Percentiles rank a stretch among this genome's conserved stretches.
phyloP scores from a whole-genome alignment of 2,329 filamentous ascomycete genomes.

The Colletotrichum eleusines region DNA sequence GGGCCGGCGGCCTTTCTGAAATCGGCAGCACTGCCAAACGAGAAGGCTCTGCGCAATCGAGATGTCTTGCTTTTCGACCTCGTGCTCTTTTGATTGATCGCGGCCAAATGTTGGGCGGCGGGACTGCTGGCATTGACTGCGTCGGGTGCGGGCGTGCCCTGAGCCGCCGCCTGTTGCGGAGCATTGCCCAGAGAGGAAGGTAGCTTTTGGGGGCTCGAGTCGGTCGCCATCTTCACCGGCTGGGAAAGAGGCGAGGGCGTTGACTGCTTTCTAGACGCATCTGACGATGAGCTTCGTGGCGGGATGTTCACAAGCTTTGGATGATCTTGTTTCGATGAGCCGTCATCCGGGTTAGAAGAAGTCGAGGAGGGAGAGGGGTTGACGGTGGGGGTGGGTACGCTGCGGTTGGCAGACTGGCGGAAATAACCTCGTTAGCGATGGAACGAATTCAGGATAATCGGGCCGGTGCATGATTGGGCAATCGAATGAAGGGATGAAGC shows the following conservation, averaged over 20 bases:
- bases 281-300: constrained; percentile 72
- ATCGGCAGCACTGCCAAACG: constrained; percentile 95
- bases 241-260: constrained; percentile 82
- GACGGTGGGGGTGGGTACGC: constrained; percentile 63
- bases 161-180: constrained; percentile 51
- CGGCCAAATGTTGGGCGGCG: constrained; percentile 85
- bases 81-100: constrained; percentile 85
- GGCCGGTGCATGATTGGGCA: constrained; percentile 57
- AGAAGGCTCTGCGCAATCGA: constrained; percentile 89
- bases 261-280: constrained; percentile 73
- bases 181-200: constrained; percentile 50
- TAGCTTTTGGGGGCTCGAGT: constrained; percentile 59
- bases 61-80: constrained; percentile 88
- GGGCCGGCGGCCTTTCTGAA: constrained; percentile 77
- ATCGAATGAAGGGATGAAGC: constrained; percentile 45
- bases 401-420: constrained; percentile 71
- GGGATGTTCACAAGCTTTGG: constrained; percentile 69
- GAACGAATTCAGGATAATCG: constrained; percentile 48
- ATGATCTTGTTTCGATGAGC: constrained; percentile 63
- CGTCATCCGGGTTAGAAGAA: constrained; percentile 59
- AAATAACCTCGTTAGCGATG: constrained; percentile 62
- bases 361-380: constrained; percentile 67
- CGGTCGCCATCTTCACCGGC: constrained; percentile 72
- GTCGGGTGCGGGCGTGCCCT: constrained; percentile 47
- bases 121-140: constrained; percentile 67